Evolutionary conservation across 225 moss, liverwort and hornwort genomes (phyloP), one percentile per base, ranked within the genome.

Genomic region (Ulota crispa): DNA sequence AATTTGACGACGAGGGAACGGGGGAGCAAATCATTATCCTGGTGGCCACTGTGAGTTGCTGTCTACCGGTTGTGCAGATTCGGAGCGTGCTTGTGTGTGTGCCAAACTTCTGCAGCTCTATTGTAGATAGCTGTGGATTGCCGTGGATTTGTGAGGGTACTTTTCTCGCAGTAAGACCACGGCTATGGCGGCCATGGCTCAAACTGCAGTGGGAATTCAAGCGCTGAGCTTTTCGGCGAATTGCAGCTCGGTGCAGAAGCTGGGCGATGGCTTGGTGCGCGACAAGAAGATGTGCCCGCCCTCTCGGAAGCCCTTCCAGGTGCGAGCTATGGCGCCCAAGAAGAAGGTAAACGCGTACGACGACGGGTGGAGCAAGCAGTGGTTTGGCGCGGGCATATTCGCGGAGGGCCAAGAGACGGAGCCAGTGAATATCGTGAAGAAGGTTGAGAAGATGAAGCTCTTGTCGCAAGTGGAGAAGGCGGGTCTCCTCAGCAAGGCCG

Each of bases 291-390:
- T 85, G 74, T 76, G 60, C 21, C 68, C 83, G 3, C 67, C 81
- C 5, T 57, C 77, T 66, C 74, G 80, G 70, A 73, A 37, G 55
- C 28, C 67, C 13, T 31, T 82, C 7, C 91, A 88, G 54, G 83
- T 97, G 76, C 85, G 89, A 20, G 94, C 97, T 32, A 95, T 95
- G 97, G 97, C 93, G 20, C 82, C 85, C 7, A 97, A 92, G 93
- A 95, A 94, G 89, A 95, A 95, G 87, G 96, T 97, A 77, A 95
- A 95, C 64, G 95, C 90, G 7, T 97, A 94, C 73, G 97, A 97
- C 72, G 88, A 80, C 71, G 89, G 74, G 34, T 97, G 97, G 97
- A 94, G 91, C 85, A 97, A 97, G 94, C 89, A 94, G 82, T 97
- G 97, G 97, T 97, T 97, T 27, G 97, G 97, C 6, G 97, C 97